Base-by-base conservation (phyloP, 768 basidiomycete genomes). In the Asterophora lycoperdoides region DNA sequence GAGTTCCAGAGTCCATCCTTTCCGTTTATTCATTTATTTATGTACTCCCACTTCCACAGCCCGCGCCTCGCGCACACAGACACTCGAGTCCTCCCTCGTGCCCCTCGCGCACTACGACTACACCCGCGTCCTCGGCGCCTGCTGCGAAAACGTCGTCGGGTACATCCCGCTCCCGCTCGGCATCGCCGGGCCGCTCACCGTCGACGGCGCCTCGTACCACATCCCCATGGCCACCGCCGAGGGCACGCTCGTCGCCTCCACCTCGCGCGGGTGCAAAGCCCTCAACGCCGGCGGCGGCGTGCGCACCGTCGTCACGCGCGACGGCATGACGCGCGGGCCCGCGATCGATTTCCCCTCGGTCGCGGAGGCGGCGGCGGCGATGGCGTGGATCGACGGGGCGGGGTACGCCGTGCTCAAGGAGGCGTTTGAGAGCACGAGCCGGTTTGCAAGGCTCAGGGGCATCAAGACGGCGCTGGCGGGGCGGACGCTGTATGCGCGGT, bases 211-310 rank as follows among this genome's bases (percentile, higher is more conserved):
- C 35, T 69, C 84, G 40, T 83, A 83, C 58, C 95, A 84, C 34
- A 94, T 99, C 59, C 96, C 96, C 7, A 98, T 99, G 96, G 96
- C 96, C 36, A 99, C 96, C 4, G 94, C 96, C n/a, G 96, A 99
- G 66, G 96, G 96, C 51, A 98, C 96, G 0, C 82, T 99, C 46
- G 94, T 98, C 52, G 96, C 96, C 0, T 98, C 95, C 5, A 89
- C 95, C 0, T 97, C 95, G 0, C 86, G 96, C 53, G 96, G 95
- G 6, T 96, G 93, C 73, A 99, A 98, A 68, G 96, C 96, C 0
- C 83, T 98, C 58, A 98, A 99, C 64, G 83, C 92, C 1, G 90
- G 91, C 41, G 94, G 95, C 44, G 96, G 96, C 28, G 95, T 97
- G 1, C 86, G 86, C 0, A 98, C 95, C 3, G 95, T 97, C 14